Evolutionary conservation across 108 stramenopile genomes (phyloP), one percentile per base, ranked within the genome.

Genomic region (Pseudonitzschia multistriata): DNA sequence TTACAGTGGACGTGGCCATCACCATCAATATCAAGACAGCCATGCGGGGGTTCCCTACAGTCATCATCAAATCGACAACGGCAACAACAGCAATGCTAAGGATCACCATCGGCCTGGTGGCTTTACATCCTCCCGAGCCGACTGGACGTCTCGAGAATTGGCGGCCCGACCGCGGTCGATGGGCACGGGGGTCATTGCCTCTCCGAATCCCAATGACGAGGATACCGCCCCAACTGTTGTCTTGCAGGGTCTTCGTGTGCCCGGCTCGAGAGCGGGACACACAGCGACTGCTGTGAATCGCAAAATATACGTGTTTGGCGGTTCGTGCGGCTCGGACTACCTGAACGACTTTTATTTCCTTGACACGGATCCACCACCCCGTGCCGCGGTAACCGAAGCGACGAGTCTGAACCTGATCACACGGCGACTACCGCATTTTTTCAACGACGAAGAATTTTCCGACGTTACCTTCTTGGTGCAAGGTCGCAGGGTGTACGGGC

Each of bases 401-500:
- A 79, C 83, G 5, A 82, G 87, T 64, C 63, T 88, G 19, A 77
- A 86, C 34, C 74, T 94, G 14, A 70, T 92, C 22, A 79, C 85
- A 55, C 66, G 81, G 27, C 77, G 86, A 28, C 71, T 97, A 10
- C 64, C 81, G 6, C 85, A 94, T 62, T 95, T 88, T 72, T 91
- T 81, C 73, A 88, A 96, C 60, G 77, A 90, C 53, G 62, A 64
- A 64, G 62, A 64, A 64, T 96, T 97, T 64, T 83, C 90, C 0
- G 96, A 96, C 66, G 94, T 96, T 14, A 94, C 88, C 11, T 96
- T 98, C 73, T 31, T 98, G 5, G 96, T 98, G 0, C 93, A 96
- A 71, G 94, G 92, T 3, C 80, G 72, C 54, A 71, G 72, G 52
- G 83, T 97, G 7, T 86, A 84, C 65, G 97, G 87, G 30, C 97